Conservation (phyloP, 23 red algal species). For the Agarophyton chilense region DNA sequence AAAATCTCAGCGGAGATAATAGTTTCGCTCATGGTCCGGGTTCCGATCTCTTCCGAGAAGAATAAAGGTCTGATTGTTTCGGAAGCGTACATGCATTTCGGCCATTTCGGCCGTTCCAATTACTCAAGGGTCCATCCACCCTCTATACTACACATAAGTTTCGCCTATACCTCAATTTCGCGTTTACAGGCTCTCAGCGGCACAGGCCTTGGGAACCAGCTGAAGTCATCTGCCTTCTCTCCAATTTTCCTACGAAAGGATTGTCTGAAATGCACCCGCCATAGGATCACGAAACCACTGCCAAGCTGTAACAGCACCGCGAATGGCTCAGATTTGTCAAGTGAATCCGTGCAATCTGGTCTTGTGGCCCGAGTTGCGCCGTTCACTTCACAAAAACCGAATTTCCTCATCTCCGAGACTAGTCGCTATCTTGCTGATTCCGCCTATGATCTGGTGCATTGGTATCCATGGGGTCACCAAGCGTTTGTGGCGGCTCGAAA, state of each 20-base stretch:
- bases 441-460: constrained; percentile 68
- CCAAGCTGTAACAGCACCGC: background rate
- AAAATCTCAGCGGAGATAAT: background rate
- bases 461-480: constrained; percentile 79
- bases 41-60: background rate
- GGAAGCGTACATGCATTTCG: background rate
- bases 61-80: background rate
- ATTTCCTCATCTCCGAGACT: constrained; percentile 65
- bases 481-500: constrained; percentile 66
- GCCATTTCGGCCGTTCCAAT: background rate
- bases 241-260: background rate
- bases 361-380: background rate
- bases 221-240: background rate
- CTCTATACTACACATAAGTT: background rate
- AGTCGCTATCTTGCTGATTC: constrained; percentile 75
- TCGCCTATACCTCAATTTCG: background rate
- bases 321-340: background rate
- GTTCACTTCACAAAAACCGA: background rate
- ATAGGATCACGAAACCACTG: background rate
- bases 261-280: background rate
- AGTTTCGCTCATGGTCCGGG: background rate
- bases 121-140: background rate
- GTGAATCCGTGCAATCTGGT: background rate
- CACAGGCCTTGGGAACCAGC: background rate
- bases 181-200: background rate